phyloP scores from a whole-genome alignment of 768 basidiomycete species.

The Macrolepiota albuminosa region DNA sequence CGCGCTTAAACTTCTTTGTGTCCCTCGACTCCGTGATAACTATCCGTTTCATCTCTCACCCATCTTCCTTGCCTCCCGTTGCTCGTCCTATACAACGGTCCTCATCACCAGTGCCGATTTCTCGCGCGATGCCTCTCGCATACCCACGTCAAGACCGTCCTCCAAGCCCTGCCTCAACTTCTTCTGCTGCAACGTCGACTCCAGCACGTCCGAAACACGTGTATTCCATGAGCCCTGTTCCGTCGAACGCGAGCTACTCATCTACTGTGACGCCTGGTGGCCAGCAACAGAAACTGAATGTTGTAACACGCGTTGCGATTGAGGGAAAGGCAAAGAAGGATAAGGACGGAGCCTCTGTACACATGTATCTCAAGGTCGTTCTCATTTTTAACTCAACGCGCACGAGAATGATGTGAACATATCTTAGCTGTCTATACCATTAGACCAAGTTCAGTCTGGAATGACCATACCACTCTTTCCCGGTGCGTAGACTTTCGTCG shows the following conservation, averaged over 20 bases:
- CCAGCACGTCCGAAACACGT: constrained; percentile 14
- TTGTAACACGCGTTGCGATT: constrained; percentile 70
- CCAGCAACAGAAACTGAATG: constrained; percentile 48
- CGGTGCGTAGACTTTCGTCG: constrained; percentile 35
- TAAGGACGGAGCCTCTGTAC: constrained; percentile 61
- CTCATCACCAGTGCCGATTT: not conserved
- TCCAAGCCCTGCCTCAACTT: constrained; percentile 9
- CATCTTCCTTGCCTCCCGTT: constrained; percentile 6
- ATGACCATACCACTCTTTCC: constrained; percentile 68
- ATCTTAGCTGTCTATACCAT: constrained; percentile 58
- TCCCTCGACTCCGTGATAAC: not conserved
- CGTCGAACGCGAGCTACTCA: constrained; percentile 34
- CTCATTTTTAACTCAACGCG: not conserved
- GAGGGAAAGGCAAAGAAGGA: constrained; percentile 69
- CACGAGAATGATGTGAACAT: not conserved
- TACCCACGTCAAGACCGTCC: constrained; percentile 13
- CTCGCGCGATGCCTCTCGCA: constrained; percentile 9
- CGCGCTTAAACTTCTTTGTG: constrained; percentile 11
- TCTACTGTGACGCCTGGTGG: constrained; percentile 42
- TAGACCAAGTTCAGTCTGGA: constrained; percentile 62
- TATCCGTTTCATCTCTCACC: constrained; percentile 4
- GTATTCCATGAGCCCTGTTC: constrained; percentile 15
- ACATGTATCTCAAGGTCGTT: constrained; percentile 72
- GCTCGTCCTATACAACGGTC: not conserved
- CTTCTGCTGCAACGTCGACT: constrained; percentile 4